Evolutionary conservation across 768 basidiomycete genomes (phyloP).

Genomic region (Kwoniella botswanensis): DNA sequence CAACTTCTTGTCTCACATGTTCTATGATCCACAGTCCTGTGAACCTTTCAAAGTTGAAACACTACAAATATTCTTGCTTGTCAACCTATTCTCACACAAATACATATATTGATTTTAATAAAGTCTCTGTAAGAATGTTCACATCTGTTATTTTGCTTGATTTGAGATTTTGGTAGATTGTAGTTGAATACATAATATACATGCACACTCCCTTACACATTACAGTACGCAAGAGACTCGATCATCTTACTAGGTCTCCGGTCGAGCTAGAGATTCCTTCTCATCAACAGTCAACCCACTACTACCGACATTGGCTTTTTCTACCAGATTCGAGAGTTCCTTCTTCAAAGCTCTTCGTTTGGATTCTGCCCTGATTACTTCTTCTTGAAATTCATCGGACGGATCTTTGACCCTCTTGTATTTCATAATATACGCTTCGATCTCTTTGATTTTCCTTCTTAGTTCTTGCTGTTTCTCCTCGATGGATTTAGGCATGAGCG

Average conservation of each 20-base stretch:
- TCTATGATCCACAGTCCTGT: not conserved
- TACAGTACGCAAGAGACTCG: not conserved
- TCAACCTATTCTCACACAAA: too few relatives aligned
- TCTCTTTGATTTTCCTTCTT: constrained; percentile 8
- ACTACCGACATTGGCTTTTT: constrained; percentile 26
- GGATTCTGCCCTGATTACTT: constrained; percentile 3
- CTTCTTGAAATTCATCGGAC: constrained; percentile 1
- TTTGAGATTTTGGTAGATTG: not conserved
- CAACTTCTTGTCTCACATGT: not conserved
- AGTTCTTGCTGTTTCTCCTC: constrained; percentile 4
- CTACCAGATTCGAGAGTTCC: not conserved
- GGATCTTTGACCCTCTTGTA: constrained; percentile 5
- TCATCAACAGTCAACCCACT: constrained; percentile 36
- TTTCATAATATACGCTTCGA: constrained; percentile 11
- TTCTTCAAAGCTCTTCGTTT: constrained; percentile 4
- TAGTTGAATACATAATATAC: not conserved
- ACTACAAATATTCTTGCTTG: not conserved
- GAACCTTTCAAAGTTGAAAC: too few relatives aligned
- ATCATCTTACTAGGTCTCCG: not conserved
- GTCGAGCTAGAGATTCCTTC: constrained; percentile 20
- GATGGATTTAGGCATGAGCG: not conserved
- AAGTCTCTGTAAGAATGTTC: not conserved
- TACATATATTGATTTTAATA: too few relatives aligned
- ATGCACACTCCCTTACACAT: constrained; percentile 13
- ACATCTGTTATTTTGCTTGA: not conserved